Evolutionary conservation across 768 basidiomycete species (phyloP).

Genomic region (Naganishia kalamii): DNA sequence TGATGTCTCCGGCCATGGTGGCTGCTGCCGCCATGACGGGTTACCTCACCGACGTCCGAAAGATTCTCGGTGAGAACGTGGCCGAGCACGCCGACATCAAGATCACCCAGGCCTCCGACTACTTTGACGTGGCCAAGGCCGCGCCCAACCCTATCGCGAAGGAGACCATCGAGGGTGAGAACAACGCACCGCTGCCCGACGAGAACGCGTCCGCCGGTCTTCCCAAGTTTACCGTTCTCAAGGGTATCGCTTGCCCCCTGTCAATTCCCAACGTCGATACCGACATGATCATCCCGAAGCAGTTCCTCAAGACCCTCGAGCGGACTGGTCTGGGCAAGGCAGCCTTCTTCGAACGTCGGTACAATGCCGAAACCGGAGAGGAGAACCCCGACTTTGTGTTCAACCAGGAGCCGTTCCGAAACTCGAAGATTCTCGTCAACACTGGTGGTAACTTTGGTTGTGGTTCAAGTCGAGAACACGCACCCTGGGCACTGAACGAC

Average conservation of each 20-base stretch:
- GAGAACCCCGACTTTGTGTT: slow-evolving; percentile 73
- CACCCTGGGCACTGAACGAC: slow-evolving; percentile 64
- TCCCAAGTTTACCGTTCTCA: slow-evolving; percentile 62
- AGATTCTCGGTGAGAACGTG: slow-evolving; percentile 57
- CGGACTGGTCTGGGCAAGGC: slow-evolving; percentile 78
- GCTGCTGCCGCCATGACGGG: slow-evolving; percentile 83
- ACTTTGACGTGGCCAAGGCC: slow-evolving; percentile 63
- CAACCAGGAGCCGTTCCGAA: slow-evolving; percentile 69
- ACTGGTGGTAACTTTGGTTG: slow-evolving; percentile 86
- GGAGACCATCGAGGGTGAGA: slow-evolving; percentile 33
- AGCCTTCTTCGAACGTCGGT: slow-evolving; percentile 73
- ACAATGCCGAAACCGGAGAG: slow-evolving; percentile 67
- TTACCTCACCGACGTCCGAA: slow-evolving; percentile 75
- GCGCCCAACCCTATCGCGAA: slow-evolving; percentile 47
- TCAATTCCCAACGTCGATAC: slow-evolving; percentile 82
- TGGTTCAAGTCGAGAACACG: slow-evolving; percentile 83
- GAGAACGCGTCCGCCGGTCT: slow-evolving; percentile 45
- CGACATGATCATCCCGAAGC: slow-evolving; percentile 90
- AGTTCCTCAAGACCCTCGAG: slow-evolving; percentile 86
- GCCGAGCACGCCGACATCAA: slow-evolving; percentile 57
- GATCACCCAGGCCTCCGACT: slow-evolving; percentile 63
- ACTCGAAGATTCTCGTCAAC: slow-evolving; percentile 72
- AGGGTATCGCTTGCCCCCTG: slow-evolving; percentile 72
- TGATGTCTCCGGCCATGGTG: slow-evolving; percentile 87
- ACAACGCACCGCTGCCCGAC: slow-evolving; percentile 28